Base-by-base conservation (phyloP, 2,329 filamentous ascomycete genomes). In the Aspergillus ruber region DNA sequence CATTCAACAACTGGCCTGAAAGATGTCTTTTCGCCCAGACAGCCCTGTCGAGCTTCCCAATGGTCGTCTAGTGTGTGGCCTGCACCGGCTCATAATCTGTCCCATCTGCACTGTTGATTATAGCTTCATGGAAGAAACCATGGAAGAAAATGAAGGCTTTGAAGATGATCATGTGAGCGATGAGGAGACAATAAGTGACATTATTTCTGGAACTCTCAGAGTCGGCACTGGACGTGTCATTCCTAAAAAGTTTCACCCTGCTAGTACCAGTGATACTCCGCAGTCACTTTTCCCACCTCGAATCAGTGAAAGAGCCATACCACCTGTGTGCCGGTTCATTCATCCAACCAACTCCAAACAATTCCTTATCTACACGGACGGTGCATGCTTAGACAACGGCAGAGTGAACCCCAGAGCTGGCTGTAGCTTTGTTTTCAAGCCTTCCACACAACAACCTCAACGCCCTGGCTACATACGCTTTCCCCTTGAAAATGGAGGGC, bases 371-470 rank as follows among this genome's bases (percentile, higher is more conserved):
- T 72, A 68, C 51, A 73, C 73, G 0, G 73, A 76, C 52, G 74
- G 75, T 3, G 67, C 72, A 0, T 78, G 75, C 48, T 51, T 68
- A 4, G 54, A 69, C 44, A 76, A 77, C 48, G 73, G 73, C 23
- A 48, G 62, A 27, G 17, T 46, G 2, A 56, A 70, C 33, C 59
- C 70, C 1, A 59, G 54, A 51, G 74, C 67, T 2, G 73, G 70
- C 43, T 77, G 70, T 62, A 68, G 65, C 0, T 63, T 76, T 45
- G 52, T 65, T 21, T 58, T 52, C 39, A 51, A 52, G 8, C 41
- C 50, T 12, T 50, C 44, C 10, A n/a, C 18, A 7, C 23, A 20
- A 32, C 45, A 44, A 10, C 39, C 45, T 17, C 2, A 29, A 10
- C 53, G 53, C 12, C 47, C 55, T 7, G 32, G 32, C 15, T 35